Conservation (phyloP, 192 early-diverging fungal species). For the Phycomyces nitens region DNA sequence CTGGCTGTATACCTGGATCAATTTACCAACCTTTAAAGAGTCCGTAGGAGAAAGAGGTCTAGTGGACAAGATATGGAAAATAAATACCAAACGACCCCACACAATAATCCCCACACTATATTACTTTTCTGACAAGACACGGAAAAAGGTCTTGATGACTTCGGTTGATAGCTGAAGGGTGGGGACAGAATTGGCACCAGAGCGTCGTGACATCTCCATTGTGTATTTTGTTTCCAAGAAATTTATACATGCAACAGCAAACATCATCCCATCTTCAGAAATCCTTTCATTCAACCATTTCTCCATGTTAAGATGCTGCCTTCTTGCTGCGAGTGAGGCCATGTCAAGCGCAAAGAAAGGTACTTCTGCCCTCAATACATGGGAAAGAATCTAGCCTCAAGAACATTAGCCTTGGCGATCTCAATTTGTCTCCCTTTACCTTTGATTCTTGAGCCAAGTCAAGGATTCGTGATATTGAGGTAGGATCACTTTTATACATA, state of each 20-base stretch:
- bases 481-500: conserved; percentile 27
- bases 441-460: conserved; percentile 35
- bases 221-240: conserved; percentile 67
- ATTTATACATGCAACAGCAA: conserved; percentile 71
- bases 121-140: conserved; percentile 55
- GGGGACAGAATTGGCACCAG: conserved; percentile 27
- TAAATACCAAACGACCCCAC: not conserved
- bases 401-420: no score
- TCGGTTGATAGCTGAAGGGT: conserved; percentile 60
- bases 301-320: conserved; percentile 77
- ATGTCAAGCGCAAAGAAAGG: conserved; percentile 74
- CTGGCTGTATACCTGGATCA: conserved; percentile 45
- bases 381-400: conserved; percentile 53
- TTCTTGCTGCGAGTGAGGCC: conserved; percentile 70
- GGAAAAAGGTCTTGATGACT: conserved; percentile 64
- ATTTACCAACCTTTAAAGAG: conserved; percentile 45
- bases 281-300: conserved; percentile 78
- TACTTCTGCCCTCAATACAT: conserved; percentile 62
- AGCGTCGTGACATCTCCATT: conserved; percentile 43
- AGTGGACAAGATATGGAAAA: not conserved
- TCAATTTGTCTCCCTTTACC: conserved; percentile 7
- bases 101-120: not conserved
- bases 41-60: conserved; percentile 61
- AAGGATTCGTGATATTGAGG: conserved; percentile 31
- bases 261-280: conserved; percentile 51